phyloP scores from a whole-genome alignment of 2,329 filamentous ascomycete species.

The Microsporum audouinii region DNA sequence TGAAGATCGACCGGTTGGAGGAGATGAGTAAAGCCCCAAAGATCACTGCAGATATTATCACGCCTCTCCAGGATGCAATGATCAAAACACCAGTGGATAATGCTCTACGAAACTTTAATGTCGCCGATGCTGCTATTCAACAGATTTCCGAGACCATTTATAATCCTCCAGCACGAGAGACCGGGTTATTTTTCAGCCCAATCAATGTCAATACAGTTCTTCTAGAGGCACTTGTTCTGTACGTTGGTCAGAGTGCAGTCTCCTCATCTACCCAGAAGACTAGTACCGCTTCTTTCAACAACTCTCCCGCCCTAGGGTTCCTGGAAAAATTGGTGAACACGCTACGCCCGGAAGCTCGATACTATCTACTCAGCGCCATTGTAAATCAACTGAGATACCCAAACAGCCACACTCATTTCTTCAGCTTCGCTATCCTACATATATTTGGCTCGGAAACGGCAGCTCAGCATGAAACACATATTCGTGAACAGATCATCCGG shows the following conservation, averaged over 20 bases:
- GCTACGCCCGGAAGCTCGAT: constrained; percentile 64
- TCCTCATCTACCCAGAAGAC: constrained; percentile 47
- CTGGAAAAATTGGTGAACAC: constrained; percentile 67
- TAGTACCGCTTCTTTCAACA: constrained; percentile 51
- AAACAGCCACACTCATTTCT: constrained; percentile 84
- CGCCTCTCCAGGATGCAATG: constrained; percentile 36
- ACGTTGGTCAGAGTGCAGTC: constrained; percentile 65
- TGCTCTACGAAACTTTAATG: constrained; percentile 46
- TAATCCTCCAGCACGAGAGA: constrained; percentile 46
- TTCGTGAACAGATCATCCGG: constrained; percentile 82
- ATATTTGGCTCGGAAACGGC: constrained; percentile 66
- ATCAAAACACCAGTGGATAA: constrained; percentile 45
- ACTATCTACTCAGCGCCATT: constrained; percentile 73
- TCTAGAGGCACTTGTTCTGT: constrained; percentile 72
- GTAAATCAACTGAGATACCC: constrained; percentile 86
- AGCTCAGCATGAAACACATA: constrained; percentile 61
- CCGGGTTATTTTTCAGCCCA: constrained; percentile 54
- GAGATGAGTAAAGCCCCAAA: constrained; percentile 59
- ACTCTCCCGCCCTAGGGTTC: constrained; percentile 57
- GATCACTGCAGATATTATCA: constrained; percentile 51
- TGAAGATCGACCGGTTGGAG: constrained; percentile 66
- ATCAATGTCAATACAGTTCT: constrained; percentile 59
- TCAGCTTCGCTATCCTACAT: constrained; percentile 72
- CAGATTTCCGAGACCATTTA: constrained; percentile 65
- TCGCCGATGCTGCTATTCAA: constrained; percentile 57